Percentiles rank a stretch among this genome's conserved stretches.
phyloP scores from a whole-genome alignment of 2,329 filamentous ascomycete species.

The Hymenoscyphus repandus region DNA sequence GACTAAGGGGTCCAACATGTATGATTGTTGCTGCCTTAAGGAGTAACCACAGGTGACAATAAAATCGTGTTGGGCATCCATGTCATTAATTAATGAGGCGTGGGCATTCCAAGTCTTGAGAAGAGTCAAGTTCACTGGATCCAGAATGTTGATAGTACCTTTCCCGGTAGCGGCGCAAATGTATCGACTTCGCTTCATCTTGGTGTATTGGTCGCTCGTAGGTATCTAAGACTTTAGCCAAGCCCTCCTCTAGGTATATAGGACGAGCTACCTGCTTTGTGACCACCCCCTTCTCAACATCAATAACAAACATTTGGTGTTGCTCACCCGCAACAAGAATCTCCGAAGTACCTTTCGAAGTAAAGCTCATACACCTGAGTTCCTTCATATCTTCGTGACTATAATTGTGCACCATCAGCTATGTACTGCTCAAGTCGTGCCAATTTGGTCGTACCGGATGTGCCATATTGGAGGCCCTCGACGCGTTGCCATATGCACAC shows the following conservation, averaged over 20 bases:
- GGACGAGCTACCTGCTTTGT: constrained; percentile 52
- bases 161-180: constrained; percentile 86
- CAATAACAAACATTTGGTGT: constrained; percentile 73
- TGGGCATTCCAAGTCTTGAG: constrained; percentile 90
- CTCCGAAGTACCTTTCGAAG: constrained; percentile 75
- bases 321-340: constrained; percentile 86
- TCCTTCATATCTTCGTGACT: constrained; percentile 76
- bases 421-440: background rate
- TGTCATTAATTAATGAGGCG: constrained; percentile 83
- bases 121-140: constrained; percentile 70
- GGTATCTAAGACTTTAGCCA: constrained; percentile 48
- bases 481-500: constrained; percentile 83
- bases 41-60: constrained; percentile 95
- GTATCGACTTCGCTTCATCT: constrained; percentile 86
- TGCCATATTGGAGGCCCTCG: constrained; percentile 86
- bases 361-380: constrained; percentile 92
- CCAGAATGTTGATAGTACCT: constrained; percentile 81
- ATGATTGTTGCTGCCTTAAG: constrained; percentile 69
- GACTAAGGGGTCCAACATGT: constrained; percentile 85
- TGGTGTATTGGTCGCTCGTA: constrained; percentile 73
- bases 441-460: constrained; percentile 50
- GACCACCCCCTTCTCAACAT: constrained; percentile 65
- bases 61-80: constrained; percentile 94
- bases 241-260: background rate
- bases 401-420: constrained; percentile 19